Percentiles rank a stretch among this genome's conserved stretches.
Conservation (phyloP, 495 filamentous ascomycete genomes). For the Daldinia grandis region DNA sequence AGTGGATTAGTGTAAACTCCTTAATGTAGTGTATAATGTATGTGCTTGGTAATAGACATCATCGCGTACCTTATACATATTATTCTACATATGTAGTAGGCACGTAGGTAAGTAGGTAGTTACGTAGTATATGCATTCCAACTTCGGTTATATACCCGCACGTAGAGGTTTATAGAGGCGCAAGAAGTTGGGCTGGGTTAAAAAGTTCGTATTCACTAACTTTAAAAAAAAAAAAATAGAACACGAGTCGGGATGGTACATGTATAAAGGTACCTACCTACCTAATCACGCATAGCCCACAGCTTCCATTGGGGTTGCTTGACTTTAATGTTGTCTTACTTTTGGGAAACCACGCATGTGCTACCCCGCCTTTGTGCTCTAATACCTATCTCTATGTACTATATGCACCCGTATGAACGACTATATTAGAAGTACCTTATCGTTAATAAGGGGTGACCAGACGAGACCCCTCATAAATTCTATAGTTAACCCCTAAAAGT, state of each 20-base stretch:
- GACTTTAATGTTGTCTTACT: conserved; percentile 7
- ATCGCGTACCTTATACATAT: not conserved
- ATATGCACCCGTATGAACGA: not conserved
- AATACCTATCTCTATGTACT: not conserved
- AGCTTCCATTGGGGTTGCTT: not conserved
- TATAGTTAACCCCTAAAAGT: conserved; percentile 1
- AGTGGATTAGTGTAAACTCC: conserved; percentile 7
- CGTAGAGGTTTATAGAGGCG: conserved; percentile 12
- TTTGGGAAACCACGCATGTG: conserved; percentile 29
- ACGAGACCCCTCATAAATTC: conserved; percentile 11
- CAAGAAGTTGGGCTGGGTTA: not conserved
- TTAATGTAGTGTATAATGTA: not conserved
- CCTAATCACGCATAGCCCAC: not conserved
- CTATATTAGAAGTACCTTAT: not conserved
- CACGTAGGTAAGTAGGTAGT: not conserved
- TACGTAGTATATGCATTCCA: not conserved
- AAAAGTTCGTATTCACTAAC: conserved; percentile 24
- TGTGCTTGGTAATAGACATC: not conserved
- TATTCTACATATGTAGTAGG: not conserved
- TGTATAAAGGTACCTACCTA: not conserved
- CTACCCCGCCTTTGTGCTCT: conserved; percentile 36
- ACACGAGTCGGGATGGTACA: not conserved
- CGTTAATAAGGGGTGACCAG: conserved; percentile 2
- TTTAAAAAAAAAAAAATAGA: not conserved
- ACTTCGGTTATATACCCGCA: not conserved